These are phyloP conservation scores for Thraustotheca clavata DNA, from an alignment of 352 stramenopile species.

Conservation along the genomic window DNA sequence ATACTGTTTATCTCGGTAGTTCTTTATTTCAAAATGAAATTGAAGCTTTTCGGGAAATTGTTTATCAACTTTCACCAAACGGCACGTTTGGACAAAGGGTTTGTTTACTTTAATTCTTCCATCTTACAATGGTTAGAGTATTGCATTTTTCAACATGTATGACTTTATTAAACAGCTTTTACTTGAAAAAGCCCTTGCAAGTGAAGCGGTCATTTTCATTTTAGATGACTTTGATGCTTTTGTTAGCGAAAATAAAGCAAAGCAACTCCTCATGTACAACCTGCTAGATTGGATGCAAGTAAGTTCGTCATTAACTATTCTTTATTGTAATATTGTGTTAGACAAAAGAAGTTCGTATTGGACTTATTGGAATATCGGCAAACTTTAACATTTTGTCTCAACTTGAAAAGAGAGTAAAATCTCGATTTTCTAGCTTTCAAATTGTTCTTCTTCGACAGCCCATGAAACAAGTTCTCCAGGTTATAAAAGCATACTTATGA, in stretches of 20 bases:
- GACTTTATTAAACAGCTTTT: constrained; percentile 64
- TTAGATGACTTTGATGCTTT: constrained; percentile 74
- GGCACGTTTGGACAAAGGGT: constrained; percentile 55
- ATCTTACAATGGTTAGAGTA: constrained; percentile 22
- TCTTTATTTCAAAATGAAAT: constrained; percentile 74
- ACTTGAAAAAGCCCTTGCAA: constrained; percentile 34
- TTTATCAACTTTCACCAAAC: constrained; percentile 48
- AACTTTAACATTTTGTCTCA: constrained; percentile 79
- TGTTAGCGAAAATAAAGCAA: constrained; percentile 43
- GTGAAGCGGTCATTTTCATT: constrained; percentile 57
- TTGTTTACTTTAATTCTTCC: background rate
- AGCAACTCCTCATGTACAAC: constrained; percentile 80
- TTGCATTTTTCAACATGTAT: constrained; percentile 83
- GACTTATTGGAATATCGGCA: constrained; percentile 62
- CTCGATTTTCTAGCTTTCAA: constrained; percentile 74
- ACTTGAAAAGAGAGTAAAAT: constrained; percentile 62
- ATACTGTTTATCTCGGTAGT: constrained; percentile 65
- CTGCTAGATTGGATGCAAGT: constrained; percentile 78
- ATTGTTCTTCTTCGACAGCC: constrained; percentile 55
- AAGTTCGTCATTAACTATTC: background rate
- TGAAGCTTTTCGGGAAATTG: constrained; percentile 78
- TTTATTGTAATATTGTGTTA: constrained; percentile 23
- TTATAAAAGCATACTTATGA: background rate
- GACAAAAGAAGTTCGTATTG: constrained; percentile 71
- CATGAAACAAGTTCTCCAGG: constrained; percentile 36